phyloP scores from a whole-genome alignment of 2,329 filamentous ascomycete genomes.

The Trichoderma semiorbis region DNA sequence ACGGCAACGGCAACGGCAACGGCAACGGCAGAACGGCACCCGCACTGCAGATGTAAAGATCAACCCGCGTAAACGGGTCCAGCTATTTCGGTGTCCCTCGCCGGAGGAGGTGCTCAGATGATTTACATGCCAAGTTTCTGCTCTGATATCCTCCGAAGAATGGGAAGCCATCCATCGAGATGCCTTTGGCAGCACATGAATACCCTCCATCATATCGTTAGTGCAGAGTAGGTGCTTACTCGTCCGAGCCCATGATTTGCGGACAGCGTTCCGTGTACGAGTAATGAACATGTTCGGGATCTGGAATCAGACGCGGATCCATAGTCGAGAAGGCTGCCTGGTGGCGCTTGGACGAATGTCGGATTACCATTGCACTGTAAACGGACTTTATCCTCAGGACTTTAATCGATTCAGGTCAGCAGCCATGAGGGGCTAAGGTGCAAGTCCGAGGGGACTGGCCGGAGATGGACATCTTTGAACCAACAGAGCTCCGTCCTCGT shows the following conservation, averaged over 20 bases:
- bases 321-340: neutral
- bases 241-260: neutral
- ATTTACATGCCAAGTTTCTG: neutral
- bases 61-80: neutral
- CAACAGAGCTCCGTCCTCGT: neutral
- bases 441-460: neutral
- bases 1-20: no score
- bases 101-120: neutral
- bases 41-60: neutral
- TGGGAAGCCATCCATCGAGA: neutral
- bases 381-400: neutral
- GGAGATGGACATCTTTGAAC: neutral
- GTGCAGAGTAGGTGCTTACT: conserved; percentile 3
- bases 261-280: neutral
- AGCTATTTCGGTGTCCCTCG: neutral
- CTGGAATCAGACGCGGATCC: neutral
- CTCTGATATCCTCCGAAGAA: neutral
- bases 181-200: neutral
- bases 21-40: neutral
- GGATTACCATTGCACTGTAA: neutral
- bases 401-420: neutral
- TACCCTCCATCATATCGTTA: neutral
- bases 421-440: neutral
- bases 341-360: neutral
- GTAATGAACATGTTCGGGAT: neutral